Base-by-base conservation (phyloP, 2,329 filamentous ascomycete species). In the Fusarium vanettenii region DNA sequence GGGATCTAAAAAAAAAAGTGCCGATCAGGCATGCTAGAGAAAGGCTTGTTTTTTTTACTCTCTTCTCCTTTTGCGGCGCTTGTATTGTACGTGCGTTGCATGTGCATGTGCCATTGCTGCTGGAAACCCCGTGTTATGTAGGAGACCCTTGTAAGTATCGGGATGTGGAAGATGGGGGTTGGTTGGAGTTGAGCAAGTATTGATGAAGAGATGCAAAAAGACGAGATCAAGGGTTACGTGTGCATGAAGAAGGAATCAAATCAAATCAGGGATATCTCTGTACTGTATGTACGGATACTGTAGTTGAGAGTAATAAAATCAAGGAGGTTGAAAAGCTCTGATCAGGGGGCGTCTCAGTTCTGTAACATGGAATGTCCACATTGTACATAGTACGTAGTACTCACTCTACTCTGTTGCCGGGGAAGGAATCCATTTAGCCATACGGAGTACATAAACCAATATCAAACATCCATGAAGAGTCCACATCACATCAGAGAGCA, bases 1-100 rank as follows among this genome's bases (percentile, higher is more conserved):
- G n/a, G 59, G 61, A 68, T 65, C 37, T 64, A 50, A 68, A 57
- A 63, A 64, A 55, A 56, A 43, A 64, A 57, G 60, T 55, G 59
- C 29, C 41, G 59, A 61, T 61, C 35, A 39, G 25, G 56, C 22
- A 29, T 45, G 43, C 29, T 39, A 61, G 35, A 64, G 55, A 60
- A 64, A 69, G 52, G 35, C 48, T 52, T 59, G 48, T 63, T 60
- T 25, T 41, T 25, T 48, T 27, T 18, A 3, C 20, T 9, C n/a
- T 45, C 27, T 60, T 39, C 37, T 45, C 35, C 39, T 29, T 27
- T 48, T 67, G 45, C 55, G 55, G n/a, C 29, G 50, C 6, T 48
- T 25, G 39, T 13, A 4, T 20, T n/a, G 41, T 45, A 1, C 16
- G 45, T 50, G 22, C 14, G 48, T 22, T 52, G 27, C 50, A 55